Percentiles rank a stretch among this genome's conserved stretches.
phyloP scores from a whole-genome alignment of 371 early-diverging fungal species.

The Umbelopsis sp. region DNA sequence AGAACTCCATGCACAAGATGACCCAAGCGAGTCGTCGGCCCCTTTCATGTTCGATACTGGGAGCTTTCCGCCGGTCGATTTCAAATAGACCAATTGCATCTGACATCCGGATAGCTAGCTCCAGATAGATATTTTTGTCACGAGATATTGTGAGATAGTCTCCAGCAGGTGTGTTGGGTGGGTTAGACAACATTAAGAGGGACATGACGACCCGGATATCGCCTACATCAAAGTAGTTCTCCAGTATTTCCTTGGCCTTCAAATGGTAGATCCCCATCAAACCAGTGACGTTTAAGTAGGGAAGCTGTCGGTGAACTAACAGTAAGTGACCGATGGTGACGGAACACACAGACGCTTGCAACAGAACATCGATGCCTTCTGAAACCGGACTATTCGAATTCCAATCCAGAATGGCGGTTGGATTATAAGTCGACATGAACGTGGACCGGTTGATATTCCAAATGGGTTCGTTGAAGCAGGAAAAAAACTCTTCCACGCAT shows the following conservation, averaged over 20 bases:
- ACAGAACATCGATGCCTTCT: not conserved
- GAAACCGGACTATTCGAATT: not conserved
- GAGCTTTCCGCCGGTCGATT: constrained; percentile 8
- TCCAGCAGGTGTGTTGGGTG: constrained; percentile 29
- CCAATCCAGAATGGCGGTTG: not conserved
- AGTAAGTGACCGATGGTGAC: not conserved
- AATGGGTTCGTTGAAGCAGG: constrained; percentile 30
- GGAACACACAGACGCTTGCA: constrained; percentile 3
- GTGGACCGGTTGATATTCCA: not conserved
- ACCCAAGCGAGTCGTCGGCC: constrained; percentile 47
- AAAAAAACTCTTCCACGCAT: constrained; percentile 44
- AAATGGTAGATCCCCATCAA: constrained; percentile 40
- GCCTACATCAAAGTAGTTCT: constrained; percentile 48
- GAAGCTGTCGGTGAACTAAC: not conserved
- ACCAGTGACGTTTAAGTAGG: constrained; percentile 24
- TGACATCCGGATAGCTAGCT: not conserved
- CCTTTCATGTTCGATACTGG: constrained; percentile 31
- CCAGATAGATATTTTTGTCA: not conserved
- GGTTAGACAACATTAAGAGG: constrained; percentile 43
- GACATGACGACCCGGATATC: constrained; percentile 45
- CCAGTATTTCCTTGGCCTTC: constrained; percentile 42
- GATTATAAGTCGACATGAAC: constrained; percentile 8
- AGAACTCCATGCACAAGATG: constrained; percentile 48
- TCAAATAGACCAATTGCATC: not conserved
- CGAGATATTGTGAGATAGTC: not conserved